Evolutionary conservation across 371 early-diverging fungal genomes (phyloP), one percentile per base, ranked within the genome.

Genomic region (Apophysomyces variabilis): DNA sequence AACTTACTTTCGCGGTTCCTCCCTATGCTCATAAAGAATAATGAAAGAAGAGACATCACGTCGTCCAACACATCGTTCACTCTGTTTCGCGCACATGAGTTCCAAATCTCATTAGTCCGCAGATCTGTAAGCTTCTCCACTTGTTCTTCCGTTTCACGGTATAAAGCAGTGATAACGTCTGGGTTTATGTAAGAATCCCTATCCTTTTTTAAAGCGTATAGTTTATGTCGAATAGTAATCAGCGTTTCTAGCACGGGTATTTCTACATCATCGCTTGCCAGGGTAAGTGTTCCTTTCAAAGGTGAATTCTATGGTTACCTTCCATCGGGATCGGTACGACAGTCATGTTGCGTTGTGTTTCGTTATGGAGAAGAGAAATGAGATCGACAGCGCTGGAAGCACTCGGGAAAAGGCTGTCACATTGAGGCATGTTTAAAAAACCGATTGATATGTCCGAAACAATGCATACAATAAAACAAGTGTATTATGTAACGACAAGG

Each of bases 11-110:
- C 92, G 60, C 86, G 83, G 71, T 87, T 91, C 66, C 90, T 90
- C 16, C 93, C 93, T 41, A 92, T 68, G 18, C 90, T 90, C 87
- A 93, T 85, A 66, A 89, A 93, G 68, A 92, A 93, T 58, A 93
- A 73, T 9, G 91, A 91, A 26, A 93, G 79, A 46, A 93, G 77
- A 45, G 91, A 89, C 85, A 89, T 92, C 64, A 90, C 89, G 54
- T 92, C 92, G 63, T 93, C 92, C n/a, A 93, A 71, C 18, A 92
- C 89, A 63, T 85, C 86, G 65, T 93, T 90, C 13, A 91, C 78
- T 57, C 90, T 78, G 72, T 90, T 93, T 54, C 84, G 85, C 7
- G 58, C 61, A 46, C 66, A 58, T 12, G 75, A 26, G 38, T 71
- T 74, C 82, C 77, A 77, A 45, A 81, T 61, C 46, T 78, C 70